Evolutionary conservation across 306 rosid species (phyloP).

Genomic region (Vigna nakashimae): DNA sequence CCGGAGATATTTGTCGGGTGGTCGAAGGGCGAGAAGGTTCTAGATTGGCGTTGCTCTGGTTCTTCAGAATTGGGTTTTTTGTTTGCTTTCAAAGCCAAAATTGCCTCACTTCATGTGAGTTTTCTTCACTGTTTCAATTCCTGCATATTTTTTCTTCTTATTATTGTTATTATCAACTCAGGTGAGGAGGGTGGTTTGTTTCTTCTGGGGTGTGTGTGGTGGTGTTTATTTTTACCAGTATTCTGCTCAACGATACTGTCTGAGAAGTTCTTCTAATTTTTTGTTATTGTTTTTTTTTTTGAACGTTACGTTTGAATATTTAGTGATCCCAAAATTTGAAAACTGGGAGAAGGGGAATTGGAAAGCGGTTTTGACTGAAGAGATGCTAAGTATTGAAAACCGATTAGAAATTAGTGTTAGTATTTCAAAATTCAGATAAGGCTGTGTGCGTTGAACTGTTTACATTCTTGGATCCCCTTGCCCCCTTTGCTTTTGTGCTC

Average conservation of each 20-base stretch:
- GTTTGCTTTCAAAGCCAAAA: conserved; percentile 10
- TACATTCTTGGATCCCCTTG: neutral
- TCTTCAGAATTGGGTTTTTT: neutral
- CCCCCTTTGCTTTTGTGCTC: neutral
- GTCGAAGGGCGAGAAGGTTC: conserved; percentile 40
- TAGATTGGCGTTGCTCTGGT: conserved; percentile 40
- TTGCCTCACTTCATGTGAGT: conserved; percentile 33
- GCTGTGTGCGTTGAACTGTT: neutral
- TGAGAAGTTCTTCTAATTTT: conserved; percentile 11
- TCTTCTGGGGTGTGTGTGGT: neutral
- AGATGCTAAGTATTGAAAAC: conserved; percentile 5
- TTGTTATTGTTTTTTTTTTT: conserved; percentile 31
- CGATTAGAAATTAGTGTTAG: conserved; percentile 16
- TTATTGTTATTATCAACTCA: neutral
- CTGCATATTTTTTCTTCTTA: neutral
- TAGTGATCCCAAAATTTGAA: conserved; percentile 15
- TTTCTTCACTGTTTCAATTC: conserved; percentile 37
- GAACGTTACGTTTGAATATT: conserved; percentile 49
- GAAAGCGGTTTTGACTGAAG: conserved; percentile 14
- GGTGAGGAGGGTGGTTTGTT: neutral
- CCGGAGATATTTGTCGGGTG: conserved; percentile 32
- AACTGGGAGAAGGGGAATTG: conserved; percentile 13
- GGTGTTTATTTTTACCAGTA: neutral
- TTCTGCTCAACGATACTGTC: conserved; percentile 3
- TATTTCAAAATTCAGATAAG: neutral